phyloP scores from a whole-genome alignment of 2,329 filamentous ascomycete genomes.

The Clarireedia paspali region DNA sequence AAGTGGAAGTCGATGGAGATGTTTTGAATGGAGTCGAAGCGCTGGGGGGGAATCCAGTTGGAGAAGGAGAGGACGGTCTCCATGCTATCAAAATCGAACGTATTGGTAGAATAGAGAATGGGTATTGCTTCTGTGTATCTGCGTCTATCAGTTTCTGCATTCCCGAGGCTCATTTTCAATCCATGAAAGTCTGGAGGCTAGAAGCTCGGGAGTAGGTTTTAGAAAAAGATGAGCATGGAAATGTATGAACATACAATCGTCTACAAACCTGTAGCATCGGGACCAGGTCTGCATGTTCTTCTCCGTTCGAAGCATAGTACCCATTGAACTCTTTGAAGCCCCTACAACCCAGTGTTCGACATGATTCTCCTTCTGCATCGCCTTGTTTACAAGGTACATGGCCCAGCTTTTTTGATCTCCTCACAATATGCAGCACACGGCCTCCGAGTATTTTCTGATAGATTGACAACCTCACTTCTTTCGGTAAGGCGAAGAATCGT shows the following conservation, averaged over 20 bases:
- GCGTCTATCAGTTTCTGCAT: neutral
- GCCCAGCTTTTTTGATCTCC: slow-evolving; percentile 9
- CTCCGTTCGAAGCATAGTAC: slow-evolving; percentile 1
- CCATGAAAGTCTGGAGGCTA: too few relatives aligned
- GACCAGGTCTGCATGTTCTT: slow-evolving; percentile 7
- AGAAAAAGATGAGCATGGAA: neutral
- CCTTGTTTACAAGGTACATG: slow-evolving; percentile 11
- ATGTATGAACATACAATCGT: slow-evolving; percentile 13
- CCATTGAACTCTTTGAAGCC: slow-evolving; percentile 13
- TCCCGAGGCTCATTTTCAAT: neutral
- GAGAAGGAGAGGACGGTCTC: slow-evolving; percentile 19
- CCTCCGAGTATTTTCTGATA: slow-evolving; percentile 15
- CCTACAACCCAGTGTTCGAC: slow-evolving; percentile 12
- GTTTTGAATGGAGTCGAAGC: slow-evolving; percentile 18
- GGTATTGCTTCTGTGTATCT: slow-evolving; percentile 21
- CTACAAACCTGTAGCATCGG: slow-evolving; percentile 19
- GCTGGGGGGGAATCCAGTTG: slow-evolving; percentile 15
- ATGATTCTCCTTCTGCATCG: neutral
- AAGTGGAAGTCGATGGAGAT: slow-evolving; percentile 5
- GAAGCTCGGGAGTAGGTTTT: neutral
- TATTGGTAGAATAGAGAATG: slow-evolving; percentile 21
- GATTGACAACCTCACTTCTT: slow-evolving; percentile 10
- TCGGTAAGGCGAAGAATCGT: neutral
- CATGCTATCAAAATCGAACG: slow-evolving; percentile 22
- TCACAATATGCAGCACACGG: slow-evolving; percentile 14